Evolutionary conservation across 805 yeast species (phyloP).

Genomic region (Myxozyma melibiosi): DNA sequence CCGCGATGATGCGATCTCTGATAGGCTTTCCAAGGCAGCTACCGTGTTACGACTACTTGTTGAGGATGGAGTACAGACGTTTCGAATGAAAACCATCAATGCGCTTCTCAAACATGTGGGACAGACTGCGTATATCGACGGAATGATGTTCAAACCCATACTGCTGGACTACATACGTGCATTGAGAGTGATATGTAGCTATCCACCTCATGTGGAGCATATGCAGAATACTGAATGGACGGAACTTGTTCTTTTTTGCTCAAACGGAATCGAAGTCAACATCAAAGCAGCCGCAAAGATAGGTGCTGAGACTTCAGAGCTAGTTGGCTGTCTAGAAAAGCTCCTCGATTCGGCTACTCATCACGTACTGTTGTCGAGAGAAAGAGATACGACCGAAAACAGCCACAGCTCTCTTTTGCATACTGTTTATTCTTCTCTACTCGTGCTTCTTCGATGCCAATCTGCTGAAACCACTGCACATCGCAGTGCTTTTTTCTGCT

Average conservation of each 20-base stretch:
- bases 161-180: constrained; percentile 28
- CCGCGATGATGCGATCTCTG: neutral
- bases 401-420: neutral
- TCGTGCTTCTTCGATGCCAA: constrained; percentile 6
- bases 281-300: constrained; percentile 5
- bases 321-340: constrained; percentile 16
- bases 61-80: constrained; percentile 15
- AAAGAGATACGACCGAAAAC: neutral
- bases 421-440: constrained; percentile 3
- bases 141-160: constrained; percentile 25
- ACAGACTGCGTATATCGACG: constrained; percentile 9
- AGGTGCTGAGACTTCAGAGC: constrained; percentile 45
- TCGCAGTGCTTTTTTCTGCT: constrained; percentile 6
- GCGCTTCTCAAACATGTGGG: constrained; percentile 24
- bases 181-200: constrained; percentile 22
- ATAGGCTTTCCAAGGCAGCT: constrained; percentile 17
- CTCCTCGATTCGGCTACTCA: constrained; percentile 11
- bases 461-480: constrained; percentile 19
- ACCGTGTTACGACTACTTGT: constrained; percentile 15
- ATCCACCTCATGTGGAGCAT: constrained; percentile 35
- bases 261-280: constrained; percentile 4
- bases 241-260: constrained; percentile 11
- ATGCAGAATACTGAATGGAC: constrained; percentile 20
- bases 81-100: constrained; percentile 18
- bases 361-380: neutral